phyloP scores from a whole-genome alignment of 306 rosid species.

The Morella rubra region DNA sequence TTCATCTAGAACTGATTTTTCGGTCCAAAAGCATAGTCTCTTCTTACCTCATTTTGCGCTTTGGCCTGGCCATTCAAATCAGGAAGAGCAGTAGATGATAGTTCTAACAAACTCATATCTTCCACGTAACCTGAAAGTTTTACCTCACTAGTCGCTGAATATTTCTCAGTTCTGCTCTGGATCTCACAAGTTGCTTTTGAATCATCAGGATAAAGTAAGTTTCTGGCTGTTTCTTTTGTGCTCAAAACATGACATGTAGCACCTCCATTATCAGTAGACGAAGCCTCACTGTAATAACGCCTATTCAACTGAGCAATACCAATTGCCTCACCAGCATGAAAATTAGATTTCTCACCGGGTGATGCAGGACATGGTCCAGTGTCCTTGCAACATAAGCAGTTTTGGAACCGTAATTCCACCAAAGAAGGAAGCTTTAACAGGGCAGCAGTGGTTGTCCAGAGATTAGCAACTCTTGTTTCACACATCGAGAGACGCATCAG shows the following conservation, averaged over 20 bases:
- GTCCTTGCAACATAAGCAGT: constrained; percentile 61
- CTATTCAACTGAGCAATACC: constrained; percentile 38
- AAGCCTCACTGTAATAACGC: constrained; percentile 35
- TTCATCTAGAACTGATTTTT: neutral
- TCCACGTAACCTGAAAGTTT: constrained; percentile 38
- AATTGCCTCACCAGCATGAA: constrained; percentile 11
- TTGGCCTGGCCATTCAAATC: constrained; percentile 37
- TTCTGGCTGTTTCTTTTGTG: constrained; percentile 45
- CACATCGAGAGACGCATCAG: constrained; percentile 72
- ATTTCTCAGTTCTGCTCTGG: constrained; percentile 53
- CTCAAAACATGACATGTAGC: constrained; percentile 37
- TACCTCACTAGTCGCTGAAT: constrained; percentile 56
- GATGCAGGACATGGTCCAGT: constrained; percentile 43
- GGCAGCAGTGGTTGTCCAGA: constrained; percentile 77
- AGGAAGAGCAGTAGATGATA: constrained; percentile 39
- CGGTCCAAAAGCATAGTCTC: neutral
- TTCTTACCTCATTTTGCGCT: constrained; percentile 54
- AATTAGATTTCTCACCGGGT: constrained; percentile 43
- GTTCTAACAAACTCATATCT: constrained; percentile 37
- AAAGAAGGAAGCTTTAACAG: constrained; percentile 75
- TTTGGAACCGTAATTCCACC: constrained; percentile 72
- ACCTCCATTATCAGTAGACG: constrained; percentile 35
- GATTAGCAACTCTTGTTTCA: constrained; percentile 75
- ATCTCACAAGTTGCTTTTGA: constrained; percentile 41
- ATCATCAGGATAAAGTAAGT: constrained; percentile 45